phyloP scores from a whole-genome alignment of 306 rosid genomes.

The Cucurbita moschata region DNA sequence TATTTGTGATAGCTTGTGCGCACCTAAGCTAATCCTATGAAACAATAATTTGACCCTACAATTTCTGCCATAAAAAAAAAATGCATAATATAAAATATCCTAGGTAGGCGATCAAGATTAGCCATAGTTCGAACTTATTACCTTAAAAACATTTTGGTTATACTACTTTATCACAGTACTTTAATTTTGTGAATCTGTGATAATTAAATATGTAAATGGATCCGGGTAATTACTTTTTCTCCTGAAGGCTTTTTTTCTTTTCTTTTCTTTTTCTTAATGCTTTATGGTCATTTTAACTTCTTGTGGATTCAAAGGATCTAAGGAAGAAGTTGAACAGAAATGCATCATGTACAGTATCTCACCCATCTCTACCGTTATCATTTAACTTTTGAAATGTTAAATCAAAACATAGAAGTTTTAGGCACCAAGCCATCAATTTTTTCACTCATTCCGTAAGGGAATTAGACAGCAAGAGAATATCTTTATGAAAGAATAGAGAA shows the following conservation, averaged over 20 bases:
- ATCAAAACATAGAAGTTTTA: background rate
- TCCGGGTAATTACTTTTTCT: no score
- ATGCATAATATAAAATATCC: background rate
- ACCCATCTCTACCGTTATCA: background rate
- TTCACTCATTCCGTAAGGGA: background rate
- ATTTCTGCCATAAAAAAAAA: background rate
- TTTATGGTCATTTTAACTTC: background rate
- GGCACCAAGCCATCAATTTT: background rate
- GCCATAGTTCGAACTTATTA: background rate
- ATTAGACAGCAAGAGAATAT: background rate
- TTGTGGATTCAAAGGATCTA: background rate
- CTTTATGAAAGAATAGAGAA: background rate
- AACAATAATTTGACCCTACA: background rate
- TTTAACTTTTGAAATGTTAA: background rate
- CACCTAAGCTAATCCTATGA: background rate
- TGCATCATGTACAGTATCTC: background rate
- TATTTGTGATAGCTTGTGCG: background rate
- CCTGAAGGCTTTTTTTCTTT: no score
- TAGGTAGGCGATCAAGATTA: background rate
- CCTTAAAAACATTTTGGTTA: background rate
- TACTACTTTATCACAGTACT: background rate
- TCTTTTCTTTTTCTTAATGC: background rate
- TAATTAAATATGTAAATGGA: no score
- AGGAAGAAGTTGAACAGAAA: background rate
- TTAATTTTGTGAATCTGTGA: background rate